phyloP scores from a whole-genome alignment of 495 filamentous ascomycete species.

The Podospora anserina region DNA sequence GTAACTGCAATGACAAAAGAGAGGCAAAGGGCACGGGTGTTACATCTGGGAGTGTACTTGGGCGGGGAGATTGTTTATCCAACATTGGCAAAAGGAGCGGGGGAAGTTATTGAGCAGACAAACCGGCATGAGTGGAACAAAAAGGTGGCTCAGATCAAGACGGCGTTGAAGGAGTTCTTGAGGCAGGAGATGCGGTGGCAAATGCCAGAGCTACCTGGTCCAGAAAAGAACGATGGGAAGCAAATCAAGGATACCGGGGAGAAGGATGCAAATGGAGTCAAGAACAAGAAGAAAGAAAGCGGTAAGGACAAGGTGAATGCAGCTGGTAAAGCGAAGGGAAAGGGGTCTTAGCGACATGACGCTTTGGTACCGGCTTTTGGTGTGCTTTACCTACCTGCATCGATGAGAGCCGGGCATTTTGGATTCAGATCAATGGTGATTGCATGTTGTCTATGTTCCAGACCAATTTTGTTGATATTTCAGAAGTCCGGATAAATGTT shows the following conservation, averaged over 20 bases:
- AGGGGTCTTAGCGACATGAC: background rate
- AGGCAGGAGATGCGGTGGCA: slow-evolving; percentile 26
- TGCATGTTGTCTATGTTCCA: no score
- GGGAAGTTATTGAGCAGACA: background rate
- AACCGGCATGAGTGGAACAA: slow-evolving; percentile 18
- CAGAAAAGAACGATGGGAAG: background rate
- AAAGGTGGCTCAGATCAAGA: slow-evolving; percentile 24
- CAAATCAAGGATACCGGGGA: background rate
- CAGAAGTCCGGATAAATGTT: no score
- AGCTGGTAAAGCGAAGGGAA: background rate
- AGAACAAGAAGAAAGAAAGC: background rate
- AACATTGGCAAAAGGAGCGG: background rate
- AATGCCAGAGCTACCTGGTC: slow-evolving; percentile 22
- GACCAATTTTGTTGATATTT: no score
- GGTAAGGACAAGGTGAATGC: background rate
- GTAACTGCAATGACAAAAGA: slow-evolving; percentile 4
- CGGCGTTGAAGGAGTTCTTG: slow-evolving; percentile 26
- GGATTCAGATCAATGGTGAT: no score
- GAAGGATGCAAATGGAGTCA: background rate
- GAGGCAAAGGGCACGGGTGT: slow-evolving; percentile 18
- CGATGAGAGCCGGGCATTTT: no score
- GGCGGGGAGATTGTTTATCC: slow-evolving; percentile 12
- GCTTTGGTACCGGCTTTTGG: no score
- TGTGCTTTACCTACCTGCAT: no score
- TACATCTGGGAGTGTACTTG: slow-evolving; percentile 27